These are phyloP conservation scores for Bidens hawaiensis DNA, from an alignment of 140 eudicot genomes.

Conservation along the genomic window DNA sequence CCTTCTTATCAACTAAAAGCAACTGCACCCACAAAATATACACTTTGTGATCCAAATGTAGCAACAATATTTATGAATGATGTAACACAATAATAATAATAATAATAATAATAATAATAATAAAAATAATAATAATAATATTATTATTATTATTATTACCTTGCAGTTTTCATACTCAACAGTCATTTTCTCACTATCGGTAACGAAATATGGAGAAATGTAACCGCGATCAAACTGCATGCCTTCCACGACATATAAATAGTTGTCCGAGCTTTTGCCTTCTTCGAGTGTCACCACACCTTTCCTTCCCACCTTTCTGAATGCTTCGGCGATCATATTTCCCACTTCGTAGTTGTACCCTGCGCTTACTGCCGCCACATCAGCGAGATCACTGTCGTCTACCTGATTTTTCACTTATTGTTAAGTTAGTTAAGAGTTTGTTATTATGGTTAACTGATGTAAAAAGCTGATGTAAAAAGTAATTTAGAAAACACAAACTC, in stretches of 20 bases:
- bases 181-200: no score
- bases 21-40: constrained; percentile 32
- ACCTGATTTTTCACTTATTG: constrained; percentile 36
- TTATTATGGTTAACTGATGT: no score
- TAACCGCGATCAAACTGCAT: constrained; percentile 92
- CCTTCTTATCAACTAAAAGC: constrained; percentile 70
- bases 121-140: no score
- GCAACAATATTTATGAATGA: background rate
- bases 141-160: no score
- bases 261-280: constrained; percentile 52
- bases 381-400: constrained; percentile 67
- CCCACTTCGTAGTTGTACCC: constrained; percentile 75
- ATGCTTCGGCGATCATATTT: constrained; percentile 84
- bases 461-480: background rate
- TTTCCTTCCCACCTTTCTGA: constrained; percentile 66
- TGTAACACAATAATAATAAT: no score
- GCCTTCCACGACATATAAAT: constrained; percentile 69
- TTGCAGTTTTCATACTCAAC: no score
- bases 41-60: constrained; percentile 3
- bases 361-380: constrained; percentile 83
- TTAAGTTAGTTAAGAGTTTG: background rate
- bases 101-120: no score
- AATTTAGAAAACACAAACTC: constrained; percentile 10
- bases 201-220: no score
- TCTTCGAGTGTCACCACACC: constrained; percentile 89